Evolutionary conservation across 176 grass and related monocot species (phyloP), one percentile per base, ranked within the genome.

Genomic region (Cenchrus fungigraminus): DNA sequence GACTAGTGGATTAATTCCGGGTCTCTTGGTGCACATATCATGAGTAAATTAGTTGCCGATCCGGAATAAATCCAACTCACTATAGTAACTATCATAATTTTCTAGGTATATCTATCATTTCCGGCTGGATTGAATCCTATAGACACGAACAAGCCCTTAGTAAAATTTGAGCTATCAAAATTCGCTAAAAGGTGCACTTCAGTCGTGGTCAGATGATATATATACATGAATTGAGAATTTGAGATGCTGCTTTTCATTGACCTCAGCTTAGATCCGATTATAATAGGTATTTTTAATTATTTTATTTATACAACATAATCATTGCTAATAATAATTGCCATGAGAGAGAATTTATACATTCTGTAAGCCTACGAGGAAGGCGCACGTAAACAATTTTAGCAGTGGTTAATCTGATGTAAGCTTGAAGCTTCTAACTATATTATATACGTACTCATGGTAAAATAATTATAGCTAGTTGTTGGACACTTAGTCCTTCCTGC

Each of bases 331-430:
- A 72, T 20, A 20, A 42, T 64, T 45, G 54, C 20, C 45, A 52
- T 51, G 19, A 59, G 28, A 37, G 13, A 44, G 9, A 52, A 16
- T 80, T 31, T 73, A 74, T 46, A 58, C 12, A 43, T 54, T 10
- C 12, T 28, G 7, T 65, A n/a, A 64, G 57, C 81, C 49, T 42
- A 65, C 7, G 12, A 73, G 56, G 57, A 64, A 83, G 81, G 40
- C 44, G 9, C 20, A 76, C 37, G 37, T 4, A 57, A 19, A 55
- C 9, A 55, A 31, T 45, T 56, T 34, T 0, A 57, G 62, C 57
- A 58, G 73, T 68, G 25, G 82, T 84, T 84, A 7, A 49, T 54
- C 54, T 86, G 84, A 79, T 20, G 84, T 13, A 42, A 44, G 25
- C 56, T 28, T 14, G 31, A 63, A 79, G 3, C 4, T 34, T 46